Base-by-base conservation (phyloP, 2,329 filamentous ascomycete species). In the Chalaropsis thielavioides region DNA sequence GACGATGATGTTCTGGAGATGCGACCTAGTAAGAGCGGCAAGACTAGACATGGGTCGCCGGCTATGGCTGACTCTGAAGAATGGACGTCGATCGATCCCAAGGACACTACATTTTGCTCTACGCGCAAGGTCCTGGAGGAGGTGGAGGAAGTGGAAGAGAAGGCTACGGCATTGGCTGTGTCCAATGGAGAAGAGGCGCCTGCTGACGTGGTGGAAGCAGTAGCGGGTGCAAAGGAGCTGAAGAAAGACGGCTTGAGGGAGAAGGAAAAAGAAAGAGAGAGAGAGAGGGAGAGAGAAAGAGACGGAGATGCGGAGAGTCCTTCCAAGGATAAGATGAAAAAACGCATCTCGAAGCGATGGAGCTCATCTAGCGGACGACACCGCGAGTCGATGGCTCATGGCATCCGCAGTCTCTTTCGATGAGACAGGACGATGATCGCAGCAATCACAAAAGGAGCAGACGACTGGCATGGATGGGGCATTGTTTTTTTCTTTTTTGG, bases 401-500 rank as follows among this genome's bases (percentile, higher is more conserved):
- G 66, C 2, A 64, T 67, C 35, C 66, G 66, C 38, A 64, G 49
- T 58, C 41, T 67, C 24, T 67, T 67, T 41, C 66, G 66, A 5
- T 67, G 40, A 64, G 40, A 51, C 4, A 51, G 19, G 46, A 51
- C 46, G 46, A 51, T 51, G 46, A 51, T 51, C 19, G 24, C 46
- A 51, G 46, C 8, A 24, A 51, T 51, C 46, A 51, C 19, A 27
- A 35, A 13, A 7, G 51, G 13, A 58, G 27, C 19, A 35, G 24
- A 35, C 31, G n/a, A n/a, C 31, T 2, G 31, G 31, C 31, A 4
- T 19, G 51, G 40, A 61, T 61, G n/a, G 19, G 22, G 58, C 35
- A 38, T 43, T 46, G 7, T 46, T 8, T 58, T 58, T 31, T 58
- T 41, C 38, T 40, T 40, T 24, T 40, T 44, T 44, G 15, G 43